Evolutionary conservation across 257 asterid genomes (phyloP), one percentile per base, ranked within the genome.

Genomic region (Ilex aquifolium): DNA sequence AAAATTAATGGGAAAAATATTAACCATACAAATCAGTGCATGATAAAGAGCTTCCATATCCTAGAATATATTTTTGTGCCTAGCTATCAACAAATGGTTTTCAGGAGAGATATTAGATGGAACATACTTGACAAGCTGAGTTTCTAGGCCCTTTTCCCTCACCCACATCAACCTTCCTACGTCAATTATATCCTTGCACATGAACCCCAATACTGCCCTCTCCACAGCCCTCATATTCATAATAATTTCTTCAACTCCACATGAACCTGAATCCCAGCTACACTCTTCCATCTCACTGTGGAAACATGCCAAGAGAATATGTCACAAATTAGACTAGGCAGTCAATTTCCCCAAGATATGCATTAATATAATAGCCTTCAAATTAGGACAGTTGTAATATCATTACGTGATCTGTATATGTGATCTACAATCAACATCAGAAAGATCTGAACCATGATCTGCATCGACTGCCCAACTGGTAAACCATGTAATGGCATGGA

Each of bases 401-500:
- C 52, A 46, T 82, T 53, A 85, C 93, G 56, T 65, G 75, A 71
- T 69, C 59, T 74, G 77, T 39, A 61, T 75, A 66, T 70, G 84
- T 57, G 74, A 32, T 3, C 81, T 76, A 66, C 52, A 57, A 75
- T 81, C 85, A 15, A 70, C 30, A 49, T 52, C 74, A 40, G 82
- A 64, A 53, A 82, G 64, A 55, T 85, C 92, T 14, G 83, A 70
- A 61, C 85, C 82, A 61, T 86, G 96, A 76, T 89, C 96, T 39
- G 94, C 90, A 79, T 92, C 99, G 32, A 92, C 96, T 12, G 99
- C 97, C 97, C 99, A 89, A 85, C 99, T 92, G 63, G 99, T 89
- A 65, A 89, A 84, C 99, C 99, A 89, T 60, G 99, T 74, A 42
- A 92, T 78, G 3, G 87, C 91, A 73, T 89, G 83, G 73, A 92